phyloP scores from a whole-genome alignment of 164 flowering plant genomes.

The Chimonanthus salicifolius region DNA sequence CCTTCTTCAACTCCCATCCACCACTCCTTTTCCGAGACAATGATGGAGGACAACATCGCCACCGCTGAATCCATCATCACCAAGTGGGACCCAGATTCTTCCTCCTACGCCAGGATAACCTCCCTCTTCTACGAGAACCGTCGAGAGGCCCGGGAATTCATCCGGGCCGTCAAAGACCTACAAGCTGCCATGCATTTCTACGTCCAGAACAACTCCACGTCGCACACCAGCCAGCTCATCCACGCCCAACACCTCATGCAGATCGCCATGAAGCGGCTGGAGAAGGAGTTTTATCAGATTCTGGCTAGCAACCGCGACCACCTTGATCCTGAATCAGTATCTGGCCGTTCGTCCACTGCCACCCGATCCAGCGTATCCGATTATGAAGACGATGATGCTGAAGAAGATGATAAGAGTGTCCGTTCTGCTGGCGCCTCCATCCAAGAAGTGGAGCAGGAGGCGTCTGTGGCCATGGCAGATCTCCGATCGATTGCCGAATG shows the following conservation, averaged over 20 bases:
- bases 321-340: constrained; percentile 48
- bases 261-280: constrained; percentile 56
- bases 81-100: constrained; percentile 53
- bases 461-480: constrained; percentile 42
- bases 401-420: constrained; percentile 23
- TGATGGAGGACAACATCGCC: constrained; percentile 34
- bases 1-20: constrained; percentile 1
- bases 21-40: constrained; percentile 24
- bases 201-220: constrained; percentile 22
- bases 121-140: constrained; percentile 41
- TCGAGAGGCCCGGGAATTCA: constrained; percentile 47
- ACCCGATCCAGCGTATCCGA: constrained; percentile 18
- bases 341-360: constrained; percentile 34
- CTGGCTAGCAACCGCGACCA: constrained; percentile 53
- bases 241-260: constrained; percentile 53
- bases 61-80: constrained; percentile 37
- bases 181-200: constrained; percentile 61
- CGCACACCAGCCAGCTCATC: constrained; percentile 15
- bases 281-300: constrained; percentile 66
- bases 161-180: constrained; percentile 38
- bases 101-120: constrained; percentile 8
- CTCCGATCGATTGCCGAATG: constrained; percentile 55
- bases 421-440: not conserved
- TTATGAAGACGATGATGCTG: not conserved
- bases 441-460: constrained; percentile 38